phyloP scores from a whole-genome alignment of 1,284 basidiomycete genomes.

The Microbotryum lychnidis-dioicae region DNA sequence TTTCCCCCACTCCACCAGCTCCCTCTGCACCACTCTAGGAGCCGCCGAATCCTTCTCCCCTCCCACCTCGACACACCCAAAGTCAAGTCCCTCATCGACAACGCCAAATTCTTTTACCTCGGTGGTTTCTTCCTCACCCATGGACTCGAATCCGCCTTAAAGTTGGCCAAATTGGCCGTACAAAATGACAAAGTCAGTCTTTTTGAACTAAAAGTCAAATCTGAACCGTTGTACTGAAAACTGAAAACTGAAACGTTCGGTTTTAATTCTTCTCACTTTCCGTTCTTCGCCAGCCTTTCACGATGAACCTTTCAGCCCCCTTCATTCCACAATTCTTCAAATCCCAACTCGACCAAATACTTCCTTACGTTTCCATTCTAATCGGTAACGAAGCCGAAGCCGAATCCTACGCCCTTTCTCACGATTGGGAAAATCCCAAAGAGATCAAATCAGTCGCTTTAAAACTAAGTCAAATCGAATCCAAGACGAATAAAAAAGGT shows the following conservation, averaged over 20 bases:
- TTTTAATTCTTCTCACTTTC: too few relatives aligned
- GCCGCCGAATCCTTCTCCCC: conserved; percentile 81
- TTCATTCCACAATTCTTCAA: conserved; percentile 96
- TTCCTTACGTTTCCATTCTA: conserved; percentile 75
- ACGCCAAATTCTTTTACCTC: conserved; percentile 83
- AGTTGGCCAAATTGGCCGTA: conserved; percentile 74
- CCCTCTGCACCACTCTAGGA: conserved; percentile 81
- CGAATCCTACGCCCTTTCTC: conserved; percentile 70
- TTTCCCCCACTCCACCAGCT: conserved; percentile 46
- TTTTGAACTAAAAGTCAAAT: too few relatives aligned
- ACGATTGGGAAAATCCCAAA: conserved; percentile 48
- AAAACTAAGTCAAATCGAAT: conserved; percentile 54
- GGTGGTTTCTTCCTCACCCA: conserved; percentile 98
- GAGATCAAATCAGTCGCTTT: conserved; percentile 63
- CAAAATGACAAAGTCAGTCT: conserved; percentile 59
- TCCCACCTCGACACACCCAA: conserved; percentile 68
- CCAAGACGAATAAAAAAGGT: conserved; percentile 43
- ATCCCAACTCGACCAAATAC: conserved; percentile 64
- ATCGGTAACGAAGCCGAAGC: conserved; percentile 96
- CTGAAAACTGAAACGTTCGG: too few relatives aligned
- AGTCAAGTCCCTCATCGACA: conserved; percentile 67
- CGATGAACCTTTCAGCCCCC: conserved; percentile 90
- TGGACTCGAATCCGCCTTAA: conserved; percentile 64
- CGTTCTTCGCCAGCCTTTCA: too few relatives aligned
- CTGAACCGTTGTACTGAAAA: too few relatives aligned